Evolutionary conservation across 176 grass and related monocot species (phyloP).

Genomic region (Oryza glaberrima): DNA sequence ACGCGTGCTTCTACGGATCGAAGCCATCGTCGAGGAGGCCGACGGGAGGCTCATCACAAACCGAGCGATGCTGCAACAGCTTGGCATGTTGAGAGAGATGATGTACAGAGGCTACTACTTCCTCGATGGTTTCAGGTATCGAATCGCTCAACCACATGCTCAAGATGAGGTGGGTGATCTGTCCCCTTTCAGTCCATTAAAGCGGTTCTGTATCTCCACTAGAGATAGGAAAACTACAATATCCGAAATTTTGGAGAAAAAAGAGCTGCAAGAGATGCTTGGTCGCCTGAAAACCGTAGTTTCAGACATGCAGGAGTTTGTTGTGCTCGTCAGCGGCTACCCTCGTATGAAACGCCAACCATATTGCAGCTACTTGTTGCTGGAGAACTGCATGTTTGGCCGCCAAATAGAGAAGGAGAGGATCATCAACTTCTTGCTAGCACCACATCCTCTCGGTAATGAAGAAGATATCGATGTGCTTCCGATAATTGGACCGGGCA

Average conservation of each 20-base stretch:
- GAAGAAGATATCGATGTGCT: not conserved
- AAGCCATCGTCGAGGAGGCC: not conserved
- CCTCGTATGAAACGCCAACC: not conserved
- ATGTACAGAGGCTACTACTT: not conserved
- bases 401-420: conserved; percentile 23
- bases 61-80: not conserved
- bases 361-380: not conserved
- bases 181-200: not conserved
- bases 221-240: too few species aligned
- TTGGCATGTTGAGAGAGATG: not conserved
- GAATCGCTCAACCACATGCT: too few species aligned
- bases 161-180: not conserved
- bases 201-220: not conserved
- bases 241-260: not conserved
- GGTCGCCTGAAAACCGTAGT: not conserved
- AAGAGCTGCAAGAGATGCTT: not conserved
- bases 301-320: not conserved
- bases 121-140: not conserved
- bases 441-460: not conserved
- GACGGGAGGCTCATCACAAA: not conserved
- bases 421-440: conserved; percentile 27
- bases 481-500: conserved; percentile 18
- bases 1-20: not conserved
- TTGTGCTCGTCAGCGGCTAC: conserved; percentile 17
- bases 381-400: conserved; percentile 40